Conservation (phyloP, 805 yeast species). For the Kuraishia piskuri region DNA sequence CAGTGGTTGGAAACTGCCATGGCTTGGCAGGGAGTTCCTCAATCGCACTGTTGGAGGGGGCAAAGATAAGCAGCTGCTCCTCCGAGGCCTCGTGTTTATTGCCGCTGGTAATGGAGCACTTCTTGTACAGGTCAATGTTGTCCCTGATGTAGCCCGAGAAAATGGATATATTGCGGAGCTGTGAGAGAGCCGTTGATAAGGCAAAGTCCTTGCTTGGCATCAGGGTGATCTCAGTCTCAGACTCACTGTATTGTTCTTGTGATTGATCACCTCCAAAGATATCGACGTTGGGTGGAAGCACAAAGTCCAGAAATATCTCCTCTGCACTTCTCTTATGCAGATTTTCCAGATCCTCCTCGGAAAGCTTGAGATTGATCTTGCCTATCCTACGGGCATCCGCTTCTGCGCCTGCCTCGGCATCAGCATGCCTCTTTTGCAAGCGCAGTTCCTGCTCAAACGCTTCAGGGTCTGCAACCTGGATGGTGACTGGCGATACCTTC, state of each 20-base stretch:
- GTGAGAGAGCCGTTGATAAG: conserved; percentile 30
- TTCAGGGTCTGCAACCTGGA: conserved; percentile 8
- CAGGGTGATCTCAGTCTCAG: conserved; percentile 13
- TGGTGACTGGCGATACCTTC: background rate
- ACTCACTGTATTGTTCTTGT: conserved; percentile 2
- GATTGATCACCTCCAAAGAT: conserved; percentile 5
- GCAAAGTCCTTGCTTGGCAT: conserved; percentile 18
- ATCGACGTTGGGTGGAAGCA: conserved; percentile 5
- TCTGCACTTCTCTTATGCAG: conserved; percentile 6
- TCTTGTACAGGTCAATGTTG: conserved; percentile 35
- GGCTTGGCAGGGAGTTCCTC: conserved; percentile 48
- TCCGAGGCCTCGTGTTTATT: conserved; percentile 20
- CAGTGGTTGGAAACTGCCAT: conserved; percentile 67
- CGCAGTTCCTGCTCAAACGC: conserved; percentile 3
- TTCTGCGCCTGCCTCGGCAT: background rate
- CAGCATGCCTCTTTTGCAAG: conserved; percentile 7
- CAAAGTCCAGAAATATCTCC: conserved; percentile 1
- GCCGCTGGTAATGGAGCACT: conserved; percentile 33
- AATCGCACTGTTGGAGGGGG: conserved; percentile 64
- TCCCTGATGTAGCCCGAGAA: conserved; percentile 70
- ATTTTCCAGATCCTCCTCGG: conserved; percentile 2
- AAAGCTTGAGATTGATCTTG: conserved; percentile 2
- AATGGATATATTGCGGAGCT: conserved; percentile 38
- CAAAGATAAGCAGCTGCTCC: conserved; percentile 42
- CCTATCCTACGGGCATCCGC: conserved; percentile 1